These are phyloP conservation scores for Pseudogymnoascus sp. DNA, from an alignment of 2,329 filamentous ascomycete species.

Conservation along the genomic window DNA sequence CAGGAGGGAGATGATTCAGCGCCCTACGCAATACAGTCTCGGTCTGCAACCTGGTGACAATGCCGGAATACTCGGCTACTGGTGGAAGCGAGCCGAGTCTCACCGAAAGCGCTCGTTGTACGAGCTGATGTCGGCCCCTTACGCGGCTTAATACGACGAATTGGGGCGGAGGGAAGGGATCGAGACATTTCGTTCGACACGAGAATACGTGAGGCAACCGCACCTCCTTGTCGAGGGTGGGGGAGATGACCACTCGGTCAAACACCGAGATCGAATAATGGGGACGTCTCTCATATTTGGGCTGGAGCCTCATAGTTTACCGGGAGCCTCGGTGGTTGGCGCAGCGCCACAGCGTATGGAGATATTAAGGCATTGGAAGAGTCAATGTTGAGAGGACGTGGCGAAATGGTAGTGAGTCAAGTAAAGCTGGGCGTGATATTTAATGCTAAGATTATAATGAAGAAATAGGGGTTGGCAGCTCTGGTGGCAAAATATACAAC, in stretches of 20 bases:
- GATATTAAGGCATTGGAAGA: not conserved
- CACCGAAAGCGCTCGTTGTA: not conserved
- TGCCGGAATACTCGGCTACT: not conserved
- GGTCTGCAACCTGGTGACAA: not conserved
- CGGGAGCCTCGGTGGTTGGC: not conserved
- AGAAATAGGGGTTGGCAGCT: not conserved
- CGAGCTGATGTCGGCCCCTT: not conserved
- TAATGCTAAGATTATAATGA: not conserved
- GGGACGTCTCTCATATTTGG: not conserved
- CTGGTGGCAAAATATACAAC: not conserved
- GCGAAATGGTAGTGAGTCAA: not conserved
- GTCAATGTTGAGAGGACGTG: not conserved
- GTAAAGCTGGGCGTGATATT: not conserved
- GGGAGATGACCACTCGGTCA: not conserved
- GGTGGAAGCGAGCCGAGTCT: not conserved
- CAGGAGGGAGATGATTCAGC: not conserved
- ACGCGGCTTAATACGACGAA: not conserved
- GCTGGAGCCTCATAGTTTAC: not conserved
- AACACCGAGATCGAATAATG: not conserved
- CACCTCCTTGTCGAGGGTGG: not conserved
- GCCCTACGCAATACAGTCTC: not conserved
- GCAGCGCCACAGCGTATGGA: not conserved
- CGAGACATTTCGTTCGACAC: not conserved
- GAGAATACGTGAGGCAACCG: not conserved
- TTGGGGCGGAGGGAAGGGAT: not conserved